These are phyloP conservation scores for Skeletonema tropicum DNA, from an alignment of 108 stramenopile species.

Conservation along the genomic window DNA sequence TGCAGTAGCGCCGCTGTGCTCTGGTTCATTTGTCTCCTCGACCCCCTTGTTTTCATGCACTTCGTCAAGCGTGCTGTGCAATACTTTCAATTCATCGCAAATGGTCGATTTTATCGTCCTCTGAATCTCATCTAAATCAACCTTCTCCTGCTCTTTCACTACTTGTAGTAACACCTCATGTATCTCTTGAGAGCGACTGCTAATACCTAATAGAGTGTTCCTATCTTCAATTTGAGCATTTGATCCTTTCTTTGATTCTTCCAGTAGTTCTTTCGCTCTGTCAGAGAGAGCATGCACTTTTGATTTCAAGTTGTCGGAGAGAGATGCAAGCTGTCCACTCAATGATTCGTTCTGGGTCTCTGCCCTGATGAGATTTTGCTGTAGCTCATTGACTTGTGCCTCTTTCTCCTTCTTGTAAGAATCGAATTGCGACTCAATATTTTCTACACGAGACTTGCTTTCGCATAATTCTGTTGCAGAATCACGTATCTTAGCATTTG, in stretches of 20 bases:
- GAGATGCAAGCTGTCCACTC: not conserved
- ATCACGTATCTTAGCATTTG: conserved; percentile 4
- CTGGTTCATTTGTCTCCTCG: not conserved
- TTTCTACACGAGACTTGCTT: conserved; percentile 19
- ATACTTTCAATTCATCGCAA: too few relatives aligned
- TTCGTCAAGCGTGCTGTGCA: too few relatives aligned
- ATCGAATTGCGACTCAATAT: conserved; percentile 21
- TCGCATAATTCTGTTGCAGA: conserved; percentile 4
- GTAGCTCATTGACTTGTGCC: conserved; percentile 5
- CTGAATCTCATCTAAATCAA: not conserved
- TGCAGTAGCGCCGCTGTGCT: not conserved
- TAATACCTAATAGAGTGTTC: not conserved
- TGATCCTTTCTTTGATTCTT: not conserved
- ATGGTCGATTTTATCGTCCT: not conserved
- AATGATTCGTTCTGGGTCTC: not conserved
- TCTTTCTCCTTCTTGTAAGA: conserved; percentile 16
- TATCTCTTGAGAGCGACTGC: not conserved
- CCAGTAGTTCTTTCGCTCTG: not conserved
- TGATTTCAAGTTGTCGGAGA: not conserved
- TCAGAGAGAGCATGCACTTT: not conserved
- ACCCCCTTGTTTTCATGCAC: not conserved
- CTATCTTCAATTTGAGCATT: not conserved
- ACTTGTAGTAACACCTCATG: not conserved
- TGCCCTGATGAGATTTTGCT: conserved; percentile 6
- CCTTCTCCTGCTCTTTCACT: not conserved